Base-by-base conservation (phyloP, 2,329 filamentous ascomycete genomes). In the Aspergillus tanneri region DNA sequence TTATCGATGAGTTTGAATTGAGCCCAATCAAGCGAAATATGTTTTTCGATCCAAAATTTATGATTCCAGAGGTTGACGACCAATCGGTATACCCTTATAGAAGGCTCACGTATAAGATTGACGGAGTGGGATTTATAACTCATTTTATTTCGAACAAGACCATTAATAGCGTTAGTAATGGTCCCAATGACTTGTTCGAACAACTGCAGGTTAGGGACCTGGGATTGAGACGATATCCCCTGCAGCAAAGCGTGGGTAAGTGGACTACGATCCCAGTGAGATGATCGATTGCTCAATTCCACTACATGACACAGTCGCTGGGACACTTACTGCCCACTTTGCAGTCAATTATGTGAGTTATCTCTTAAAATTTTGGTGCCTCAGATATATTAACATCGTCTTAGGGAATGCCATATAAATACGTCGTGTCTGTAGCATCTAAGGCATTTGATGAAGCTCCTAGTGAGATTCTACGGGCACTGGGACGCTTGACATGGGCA, bases 181-280 rank as follows among this genome's bases (percentile, higher is more conserved):
- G 86, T 0, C 75, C 85, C 0, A 71, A 90, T 57, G 76, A 81
- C 2, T 72, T 90, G 50, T 87, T 86, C 52, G 57, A 69, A 0
- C 56, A 68, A 9, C 55, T 84, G 3, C 77, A 82, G 39, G 35
- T 55, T 3, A 57, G 58, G 1, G 67, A 78, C 5, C 66, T 82
- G 27, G 69, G 71, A 2, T 62, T 84, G n/a, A 65, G 66, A 49
- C 68, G 81, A 36, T 68, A 67, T 50, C 60, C 57, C 1, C 46
- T 74, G 25, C 42, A 55, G 22, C 56, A 59, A n/a, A 60, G 63
- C 6, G 55, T 65, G 3, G 69, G 71, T 70, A 45, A 60, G 68
- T 61, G 28, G 12, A 9, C 7, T 18, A 4, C 11, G 12, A 3
- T 16, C 8, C 23, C 10, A 8, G 11, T 18, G 30, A 27, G n/a